Conservation (phyloP, 768 basidiomycete genomes). For the Pleurotus salmoneostramineus region DNA sequence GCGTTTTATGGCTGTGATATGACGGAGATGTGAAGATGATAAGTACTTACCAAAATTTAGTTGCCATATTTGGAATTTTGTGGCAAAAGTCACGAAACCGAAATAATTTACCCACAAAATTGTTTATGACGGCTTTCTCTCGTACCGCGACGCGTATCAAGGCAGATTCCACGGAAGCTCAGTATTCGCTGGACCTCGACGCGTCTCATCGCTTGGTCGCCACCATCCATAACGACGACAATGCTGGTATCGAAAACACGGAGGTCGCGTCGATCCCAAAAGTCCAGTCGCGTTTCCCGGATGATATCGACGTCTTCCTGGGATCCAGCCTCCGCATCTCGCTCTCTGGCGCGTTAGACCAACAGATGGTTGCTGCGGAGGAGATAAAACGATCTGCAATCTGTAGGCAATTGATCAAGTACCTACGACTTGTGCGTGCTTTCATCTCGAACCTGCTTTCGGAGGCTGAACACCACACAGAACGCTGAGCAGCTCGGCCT, state of each 20-base stretch:
- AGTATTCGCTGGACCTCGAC: slow-evolving; percentile 40
- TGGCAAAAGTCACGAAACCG: neutral
- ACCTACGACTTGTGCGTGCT: slow-evolving; percentile 41
- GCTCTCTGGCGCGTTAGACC: slow-evolving; percentile 51
- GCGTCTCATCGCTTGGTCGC: slow-evolving; percentile 38
- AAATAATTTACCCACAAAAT: no score
- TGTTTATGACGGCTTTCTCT: no score
- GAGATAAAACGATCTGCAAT: slow-evolving; percentile 48
- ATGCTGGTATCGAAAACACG: no score
- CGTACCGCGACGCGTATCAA: slow-evolving; percentile 26
- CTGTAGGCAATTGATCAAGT: slow-evolving; percentile 42
- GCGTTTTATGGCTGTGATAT: slow-evolving; percentile 4
- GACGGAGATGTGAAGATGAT: neutral
- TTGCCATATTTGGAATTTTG: neutral
- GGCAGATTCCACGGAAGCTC: slow-evolving; percentile 31
- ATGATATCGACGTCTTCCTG: slow-evolving; percentile 44
- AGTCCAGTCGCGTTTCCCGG: slow-evolving; percentile 26
- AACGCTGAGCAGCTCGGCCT: slow-evolving; percentile 59
- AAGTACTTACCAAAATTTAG: neutral
- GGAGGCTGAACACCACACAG: slow-evolving; percentile 27
- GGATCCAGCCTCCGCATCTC: slow-evolving; percentile 47
- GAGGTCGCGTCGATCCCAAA: slow-evolving; percentile 19
- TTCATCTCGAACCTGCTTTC: neutral
- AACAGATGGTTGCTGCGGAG: slow-evolving; percentile 29
- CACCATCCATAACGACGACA: slow-evolving; percentile 22